Evolutionary conservation across 352 stramenopile genomes (phyloP).

Genomic region (Pelagophyceae sp.): DNA sequence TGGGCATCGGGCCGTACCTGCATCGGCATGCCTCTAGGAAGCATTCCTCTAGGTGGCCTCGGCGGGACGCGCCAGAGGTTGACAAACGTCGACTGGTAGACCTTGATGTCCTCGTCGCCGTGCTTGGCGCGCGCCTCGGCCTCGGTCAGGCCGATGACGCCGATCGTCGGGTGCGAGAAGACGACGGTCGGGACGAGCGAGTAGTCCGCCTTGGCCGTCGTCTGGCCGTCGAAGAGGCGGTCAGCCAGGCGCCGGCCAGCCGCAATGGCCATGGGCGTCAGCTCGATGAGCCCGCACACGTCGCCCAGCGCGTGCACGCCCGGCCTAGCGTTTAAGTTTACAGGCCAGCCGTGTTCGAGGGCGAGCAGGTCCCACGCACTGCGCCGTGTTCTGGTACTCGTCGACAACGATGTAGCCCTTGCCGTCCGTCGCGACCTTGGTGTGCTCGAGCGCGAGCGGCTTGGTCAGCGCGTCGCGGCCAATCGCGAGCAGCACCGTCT

Average conservation of each 20-base stretch:
- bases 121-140: constrained; percentile 76
- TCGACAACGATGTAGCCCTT: constrained; percentile 67
- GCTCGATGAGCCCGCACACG: constrained; percentile 62
- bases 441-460: constrained; percentile 60
- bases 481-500: constrained; percentile 78
- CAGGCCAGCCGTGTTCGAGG: neutral
- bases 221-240: constrained; percentile 51
- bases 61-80: too few relatives aligned
- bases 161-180: constrained; percentile 91
- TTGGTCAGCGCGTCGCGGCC: constrained; percentile 76
- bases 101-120: constrained; percentile 81
- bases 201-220: constrained; percentile 61
- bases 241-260: constrained; percentile 65
- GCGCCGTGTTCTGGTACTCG: constrained; percentile 76
- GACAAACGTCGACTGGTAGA: constrained; percentile 87
- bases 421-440: constrained; percentile 64
- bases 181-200: constrained; percentile 88
- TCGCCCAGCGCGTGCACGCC: constrained; percentile 61
- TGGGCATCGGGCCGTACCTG: constrained; percentile 75
- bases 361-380: constrained; percentile 49
- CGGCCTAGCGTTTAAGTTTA: neutral
- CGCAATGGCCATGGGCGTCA: constrained; percentile 83
- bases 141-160: constrained; percentile 86
- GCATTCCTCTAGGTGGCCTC: too few relatives aligned
- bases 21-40: too few relatives aligned